phyloP scores from a whole-genome alignment of 1,284 basidiomycete species.

The Austropuccinia psidii region DNA sequence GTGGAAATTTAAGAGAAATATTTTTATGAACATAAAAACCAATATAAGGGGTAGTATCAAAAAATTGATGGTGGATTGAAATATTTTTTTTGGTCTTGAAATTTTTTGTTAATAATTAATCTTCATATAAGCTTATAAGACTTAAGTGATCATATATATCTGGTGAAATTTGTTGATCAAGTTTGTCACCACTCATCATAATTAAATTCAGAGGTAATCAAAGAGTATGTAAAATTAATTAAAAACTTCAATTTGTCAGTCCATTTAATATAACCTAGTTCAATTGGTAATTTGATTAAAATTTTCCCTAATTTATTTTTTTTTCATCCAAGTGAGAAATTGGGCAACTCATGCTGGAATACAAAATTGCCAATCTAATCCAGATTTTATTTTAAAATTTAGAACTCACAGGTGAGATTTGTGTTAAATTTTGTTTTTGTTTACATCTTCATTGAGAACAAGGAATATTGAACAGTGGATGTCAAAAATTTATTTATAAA shows the following conservation, averaged over 20 bases:
- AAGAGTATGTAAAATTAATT: not conserved
- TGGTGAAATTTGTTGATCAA: constrained; percentile 19
- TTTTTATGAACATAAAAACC: constrained; percentile 23
- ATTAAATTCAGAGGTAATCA: too few species aligned
- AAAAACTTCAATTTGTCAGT: constrained; percentile 12
- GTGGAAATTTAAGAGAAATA: constrained; percentile 6
- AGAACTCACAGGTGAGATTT: not conserved
- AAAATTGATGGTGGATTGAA: not conserved
- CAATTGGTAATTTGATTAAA: not conserved
- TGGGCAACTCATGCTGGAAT: constrained; percentile 14
- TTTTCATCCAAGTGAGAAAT: constrained; percentile 9
- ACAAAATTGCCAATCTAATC: constrained; percentile 23
- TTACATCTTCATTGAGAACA: constrained; percentile 12
- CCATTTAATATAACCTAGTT: constrained; percentile 32
- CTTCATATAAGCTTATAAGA: constrained; percentile 3
- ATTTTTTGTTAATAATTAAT: not conserved
- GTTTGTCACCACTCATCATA: not conserved
- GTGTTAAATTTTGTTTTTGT: not conserved
- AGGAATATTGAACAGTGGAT: not conserved
- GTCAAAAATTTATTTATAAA: not conserved
- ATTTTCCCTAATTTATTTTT: constrained; percentile 14
- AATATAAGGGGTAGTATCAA: not conserved
- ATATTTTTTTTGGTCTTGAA: not conserved
- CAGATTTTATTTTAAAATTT: constrained; percentile 14
- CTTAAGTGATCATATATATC: constrained; percentile 28